Evolutionary conservation across 768 basidiomycete species (phyloP).

Genomic region (Boletus sensibilis): DNA sequence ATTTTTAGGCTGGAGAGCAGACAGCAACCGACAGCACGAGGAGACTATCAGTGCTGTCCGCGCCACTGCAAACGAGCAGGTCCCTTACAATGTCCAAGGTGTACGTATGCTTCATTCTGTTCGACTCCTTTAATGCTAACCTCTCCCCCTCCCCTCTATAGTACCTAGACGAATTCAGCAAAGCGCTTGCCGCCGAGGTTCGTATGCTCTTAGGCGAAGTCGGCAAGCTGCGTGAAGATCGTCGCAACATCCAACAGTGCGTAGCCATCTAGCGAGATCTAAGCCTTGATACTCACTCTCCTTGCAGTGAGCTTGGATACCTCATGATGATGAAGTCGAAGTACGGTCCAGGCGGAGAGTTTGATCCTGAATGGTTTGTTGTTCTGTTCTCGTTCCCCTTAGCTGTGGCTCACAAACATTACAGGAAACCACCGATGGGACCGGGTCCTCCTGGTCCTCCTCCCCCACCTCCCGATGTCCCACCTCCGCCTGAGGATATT

Average conservation of each 20-base stretch:
- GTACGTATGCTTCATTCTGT: slow-evolving; percentile 42
- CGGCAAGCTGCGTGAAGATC: slow-evolving; percentile 77
- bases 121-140: not conserved
- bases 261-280: slow-evolving; percentile 28
- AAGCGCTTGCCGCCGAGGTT: slow-evolving; percentile 78
- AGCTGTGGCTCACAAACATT: not conserved
- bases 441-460: slow-evolving; percentile 41
- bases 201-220: slow-evolving; percentile 82
- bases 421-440: slow-evolving; percentile 44
- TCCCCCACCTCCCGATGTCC: slow-evolving; percentile 45
- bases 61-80: slow-evolving; percentile 70
- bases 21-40: slow-evolving; percentile 60
- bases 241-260: slow-evolving; percentile 75
- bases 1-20: slow-evolving; percentile 63
- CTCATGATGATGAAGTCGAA: slow-evolving; percentile 69
- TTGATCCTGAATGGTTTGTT: slow-evolving; percentile 73
- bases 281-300: slow-evolving; percentile 4
- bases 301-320: slow-evolving; percentile 67
- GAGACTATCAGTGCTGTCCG: slow-evolving; percentile 68
- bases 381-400: not conserved
- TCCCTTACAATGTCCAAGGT: slow-evolving; percentile 81
- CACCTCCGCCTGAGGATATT: slow-evolving; percentile 44
- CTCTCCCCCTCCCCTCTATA: slow-evolving; percentile 23
- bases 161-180: slow-evolving; percentile 89
- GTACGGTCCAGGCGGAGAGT: slow-evolving; percentile 84